These are phyloP conservation scores for Diplogelasinospora grovesii DNA, from an alignment of 495 filamentous ascomycete species.

Conservation along the genomic window DNA sequence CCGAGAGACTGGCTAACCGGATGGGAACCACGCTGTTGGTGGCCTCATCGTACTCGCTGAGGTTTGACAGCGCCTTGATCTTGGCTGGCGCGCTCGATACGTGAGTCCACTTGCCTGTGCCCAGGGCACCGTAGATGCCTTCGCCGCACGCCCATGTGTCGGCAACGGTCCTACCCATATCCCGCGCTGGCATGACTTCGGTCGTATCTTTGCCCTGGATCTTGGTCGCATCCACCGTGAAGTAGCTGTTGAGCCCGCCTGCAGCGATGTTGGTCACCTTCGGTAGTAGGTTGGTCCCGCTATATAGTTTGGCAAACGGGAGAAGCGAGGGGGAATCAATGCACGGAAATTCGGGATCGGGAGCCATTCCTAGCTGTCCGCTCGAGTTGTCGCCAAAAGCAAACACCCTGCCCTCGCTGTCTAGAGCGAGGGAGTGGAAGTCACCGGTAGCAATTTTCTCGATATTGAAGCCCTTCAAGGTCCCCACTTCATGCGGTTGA, in stretches of 20 bases:
- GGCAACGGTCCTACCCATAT: slow-evolving; percentile 46
- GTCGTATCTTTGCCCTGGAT: slow-evolving; percentile 3
- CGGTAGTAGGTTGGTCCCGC: slow-evolving; percentile 49
- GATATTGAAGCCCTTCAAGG: slow-evolving; percentile 51
- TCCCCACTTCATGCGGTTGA: slow-evolving; percentile 58
- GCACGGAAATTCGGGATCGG: slow-evolving; percentile 49
- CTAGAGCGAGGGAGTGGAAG: slow-evolving; percentile 74
- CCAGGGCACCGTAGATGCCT: slow-evolving; percentile 76
- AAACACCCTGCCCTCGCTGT: slow-evolving; percentile 70
- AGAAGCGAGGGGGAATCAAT: slow-evolving; percentile 64
- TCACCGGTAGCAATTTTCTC: slow-evolving; percentile 74
- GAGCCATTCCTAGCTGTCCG: slow-evolving; percentile 79
- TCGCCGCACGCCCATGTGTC: slow-evolving; percentile 84
- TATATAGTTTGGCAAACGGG: slow-evolving; percentile 63
- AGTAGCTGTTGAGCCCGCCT: slow-evolving; percentile 79
- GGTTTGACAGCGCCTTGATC: slow-evolving; percentile 71
- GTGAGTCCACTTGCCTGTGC: slow-evolving; percentile 87
- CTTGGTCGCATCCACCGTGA: slow-evolving; percentile 71
- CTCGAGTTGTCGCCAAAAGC: slow-evolving; percentile 83
- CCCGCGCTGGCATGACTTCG: slow-evolving; percentile 27
- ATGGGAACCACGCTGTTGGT: slow-evolving; percentile 65
- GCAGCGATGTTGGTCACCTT: slow-evolving; percentile 69
- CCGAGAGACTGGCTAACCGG: slow-evolving; percentile 59
- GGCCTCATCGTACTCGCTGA: slow-evolving; percentile 80
- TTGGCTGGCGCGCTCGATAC: slow-evolving; percentile 71